Evolutionary conservation across 176 grass and related monocot genomes (phyloP), one percentile per base, ranked within the genome.

Genomic region (Stipa capillata): DNA sequence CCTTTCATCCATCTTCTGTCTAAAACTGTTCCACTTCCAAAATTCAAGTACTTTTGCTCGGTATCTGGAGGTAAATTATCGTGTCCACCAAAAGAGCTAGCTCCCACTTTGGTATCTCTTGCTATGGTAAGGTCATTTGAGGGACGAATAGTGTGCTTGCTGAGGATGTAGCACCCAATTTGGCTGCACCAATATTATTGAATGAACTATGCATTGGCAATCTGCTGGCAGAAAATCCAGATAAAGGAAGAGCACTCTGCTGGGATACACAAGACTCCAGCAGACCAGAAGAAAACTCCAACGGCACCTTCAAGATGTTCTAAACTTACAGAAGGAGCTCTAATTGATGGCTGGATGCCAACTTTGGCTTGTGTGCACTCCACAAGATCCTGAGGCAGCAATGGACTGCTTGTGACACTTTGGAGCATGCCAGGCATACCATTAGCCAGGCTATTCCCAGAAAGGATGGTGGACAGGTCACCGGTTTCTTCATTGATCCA

Each of bases 401-500:
- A 77, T 37, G 74, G 10, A 29, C 59, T 90, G 37, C 80, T 86
- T 39, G 84, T 65, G 55, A 82, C 74, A 70, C 83, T 89, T 62
- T 32, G 57, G 69, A 98, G 87, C 29, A 83, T 67, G 32, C 66
- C 24, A 62, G 69, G 25, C 21, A 50, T 52, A 42, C 47, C 40
- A 77, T 63, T 90, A 77, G 14, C 82, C 61, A 77, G 64, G 60
- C 65, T 40, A 79, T 32, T 84, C 28, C 60, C 79, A 71, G 83
- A 79, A 67, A 94, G 69, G 6, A 79, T 82, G 79, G 34, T 34
- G 72, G 83, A 79, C 37, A 91, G 73, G 23, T 70, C 69, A 2
- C 64, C 54, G 4, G 65, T 86, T 83, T 89, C 88, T 81, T 93
- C 89, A 9, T 82, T 86, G 31, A 89, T 75, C 90, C 84, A 90